Conservation (phyloP, 768 basidiomycete genomes). For the Pholiota microspora region DNA sequence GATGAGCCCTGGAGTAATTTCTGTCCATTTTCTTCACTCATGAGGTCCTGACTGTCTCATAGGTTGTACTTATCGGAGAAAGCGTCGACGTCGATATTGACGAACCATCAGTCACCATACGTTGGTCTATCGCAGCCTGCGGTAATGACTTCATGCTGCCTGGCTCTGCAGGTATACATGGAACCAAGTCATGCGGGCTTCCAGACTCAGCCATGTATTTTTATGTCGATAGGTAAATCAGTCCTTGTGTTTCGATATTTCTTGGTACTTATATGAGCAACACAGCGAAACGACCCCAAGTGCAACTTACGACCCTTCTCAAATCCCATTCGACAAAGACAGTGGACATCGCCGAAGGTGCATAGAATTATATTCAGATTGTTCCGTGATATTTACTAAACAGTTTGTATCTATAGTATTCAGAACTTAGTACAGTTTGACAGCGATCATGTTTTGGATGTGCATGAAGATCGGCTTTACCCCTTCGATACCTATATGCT, state of each 20-base stretch:
- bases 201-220: conserved; percentile 40
- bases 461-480: conserved; percentile 50
- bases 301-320: conserved; percentile 42
- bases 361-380: not conserved
- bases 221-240: conserved; percentile 47
- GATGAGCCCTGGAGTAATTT: conserved; percentile 44
- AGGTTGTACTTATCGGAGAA: conserved; percentile 57
- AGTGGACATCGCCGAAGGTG: conserved; percentile 44
- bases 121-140: conserved; percentile 56
- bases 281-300: conserved; percentile 33
- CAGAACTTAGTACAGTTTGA: conserved; percentile 57
- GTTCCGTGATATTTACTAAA: not conserved
- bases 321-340: conserved; percentile 40
- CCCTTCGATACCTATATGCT: conserved; percentile 57
- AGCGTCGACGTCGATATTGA: conserved; percentile 58
- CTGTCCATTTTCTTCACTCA: not conserved
- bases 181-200: conserved; percentile 43
- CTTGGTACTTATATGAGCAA: not conserved
- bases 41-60: conserved; percentile 7
- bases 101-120: conserved; percentile 53
- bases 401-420: conserved; percentile 32
- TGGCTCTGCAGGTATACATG: conserved; percentile 46
- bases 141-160: conserved; percentile 42
- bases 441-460: conserved; percentile 54
- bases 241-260: conserved; percentile 16